Conservation (phyloP, 129 eudicot genomes). For the Flaveria bidentis region DNA sequence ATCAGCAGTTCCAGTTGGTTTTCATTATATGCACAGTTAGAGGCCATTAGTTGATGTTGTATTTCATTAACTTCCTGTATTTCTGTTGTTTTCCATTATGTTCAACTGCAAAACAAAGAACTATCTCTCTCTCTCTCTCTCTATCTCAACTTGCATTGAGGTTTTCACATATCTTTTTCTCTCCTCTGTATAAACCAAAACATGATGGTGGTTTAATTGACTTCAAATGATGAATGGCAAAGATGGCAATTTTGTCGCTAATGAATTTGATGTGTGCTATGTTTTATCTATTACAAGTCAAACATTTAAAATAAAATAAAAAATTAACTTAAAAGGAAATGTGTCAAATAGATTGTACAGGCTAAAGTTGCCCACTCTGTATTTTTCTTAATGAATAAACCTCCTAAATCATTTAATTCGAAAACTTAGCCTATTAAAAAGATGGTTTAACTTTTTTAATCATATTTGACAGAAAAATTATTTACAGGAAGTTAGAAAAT, state of each 20-base stretch:
- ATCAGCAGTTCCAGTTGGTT: not conserved
- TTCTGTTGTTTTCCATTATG: not conserved
- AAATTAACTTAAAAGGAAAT: not conserved
- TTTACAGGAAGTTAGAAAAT: not conserved
- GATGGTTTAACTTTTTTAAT: not conserved
- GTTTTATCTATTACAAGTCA: not conserved
- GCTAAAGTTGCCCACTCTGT: not conserved
- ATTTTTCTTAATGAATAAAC: not conserved
- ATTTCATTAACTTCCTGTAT: not conserved
- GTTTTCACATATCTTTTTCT: not conserved
- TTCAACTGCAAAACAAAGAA: not conserved
- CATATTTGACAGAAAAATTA: not conserved
- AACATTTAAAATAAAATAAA: not conserved
- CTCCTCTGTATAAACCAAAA: not conserved
- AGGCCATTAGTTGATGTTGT: not conserved
- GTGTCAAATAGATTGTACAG: not conserved
- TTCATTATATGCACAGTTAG: not conserved
- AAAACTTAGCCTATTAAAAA: not conserved
- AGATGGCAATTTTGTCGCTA: not conserved
- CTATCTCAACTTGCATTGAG: not conserved
- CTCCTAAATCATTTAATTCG: not conserved
- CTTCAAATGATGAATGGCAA: slow-evolving; percentile 13
- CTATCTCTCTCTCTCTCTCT: not conserved
- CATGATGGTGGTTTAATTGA: not conserved
- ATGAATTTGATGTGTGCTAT: not conserved